phyloP scores from a whole-genome alignment of 441 rosid genomes.

The Populus hybrid region DNA sequence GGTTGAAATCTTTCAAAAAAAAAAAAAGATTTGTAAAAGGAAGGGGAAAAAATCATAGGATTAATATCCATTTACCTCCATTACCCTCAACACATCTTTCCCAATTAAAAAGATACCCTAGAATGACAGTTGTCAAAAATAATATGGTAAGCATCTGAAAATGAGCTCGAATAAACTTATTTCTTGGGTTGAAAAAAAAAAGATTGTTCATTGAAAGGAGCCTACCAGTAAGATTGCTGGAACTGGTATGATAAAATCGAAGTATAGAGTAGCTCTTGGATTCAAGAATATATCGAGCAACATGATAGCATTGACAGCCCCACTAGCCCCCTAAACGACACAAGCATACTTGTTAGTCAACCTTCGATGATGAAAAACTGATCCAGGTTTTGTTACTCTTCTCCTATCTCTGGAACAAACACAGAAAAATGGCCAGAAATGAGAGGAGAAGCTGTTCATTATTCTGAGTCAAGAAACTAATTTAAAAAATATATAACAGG shows the following conservation, averaged over 20 bases:
- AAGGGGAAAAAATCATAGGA: neutral
- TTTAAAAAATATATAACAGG: neutral
- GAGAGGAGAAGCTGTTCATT: neutral
- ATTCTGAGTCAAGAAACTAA: neutral
- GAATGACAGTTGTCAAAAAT: slow-evolving; percentile 12
- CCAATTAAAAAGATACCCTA: slow-evolving; percentile 85
- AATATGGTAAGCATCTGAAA: slow-evolving; percentile 8
- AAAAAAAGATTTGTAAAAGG: neutral
- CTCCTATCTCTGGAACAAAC: neutral
- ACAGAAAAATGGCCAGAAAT: neutral
- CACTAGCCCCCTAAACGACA: slow-evolving; percentile 70
- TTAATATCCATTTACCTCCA: slow-evolving; percentile 48
- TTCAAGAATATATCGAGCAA: slow-evolving; percentile 76
- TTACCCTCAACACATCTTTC: slow-evolving; percentile 60
- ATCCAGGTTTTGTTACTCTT: neutral
- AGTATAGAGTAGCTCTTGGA: slow-evolving; percentile 66
- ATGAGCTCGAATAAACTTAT: neutral
- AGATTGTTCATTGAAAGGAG: neutral
- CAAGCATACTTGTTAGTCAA: slow-evolving; percentile 4
- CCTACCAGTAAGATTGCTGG: slow-evolving; percentile 88
- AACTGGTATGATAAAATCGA: slow-evolving; percentile 72
- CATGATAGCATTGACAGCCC: slow-evolving; percentile 90
- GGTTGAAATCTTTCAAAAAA: neutral
- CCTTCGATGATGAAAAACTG: neutral
- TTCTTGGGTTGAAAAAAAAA: neutral